Evolutionary conservation across 108 stramenopile species (phyloP), one percentile per base, ranked within the genome.

Genomic region (Pseudonitzschia delicatissima): DNA sequence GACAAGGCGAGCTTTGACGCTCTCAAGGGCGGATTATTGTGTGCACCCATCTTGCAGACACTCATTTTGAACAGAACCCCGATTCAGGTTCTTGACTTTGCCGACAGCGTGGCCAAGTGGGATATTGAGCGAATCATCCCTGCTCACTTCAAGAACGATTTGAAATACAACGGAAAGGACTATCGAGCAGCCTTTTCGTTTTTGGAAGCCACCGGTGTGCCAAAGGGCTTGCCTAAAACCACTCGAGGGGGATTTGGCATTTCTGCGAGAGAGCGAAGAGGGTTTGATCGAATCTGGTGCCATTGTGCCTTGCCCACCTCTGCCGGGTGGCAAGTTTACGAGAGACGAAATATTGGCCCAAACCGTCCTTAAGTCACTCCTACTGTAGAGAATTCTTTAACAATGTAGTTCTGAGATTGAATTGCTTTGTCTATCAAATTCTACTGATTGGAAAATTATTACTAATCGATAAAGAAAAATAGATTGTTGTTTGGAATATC

Each of bases 21-120:
- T 6, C 58, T 94, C n/a, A 78, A 80, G 49, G 95, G 94, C 5
- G 93, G 90, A 9, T 32, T 68, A 5, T 72, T 97, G 28, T 94
- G 95, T 25, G 93, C 97, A 29, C 97, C 97, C 12, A 97, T 97
- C 62, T 69, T 97, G 32, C 95, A 96, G 76, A 83, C 82, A 34
- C 77, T 96, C 39, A 91, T 97, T 35, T 65, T 96, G 33, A 94
- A 96, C 79, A 76, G 97, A 26, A 79, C 87, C 57, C 95, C 90
- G 2, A 77, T 87, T 27, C 88, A 93, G 57, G 82, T 84, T 0
- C 69, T 93, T 39, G 95, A 94, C 66, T 96, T 94, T 76, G 80
- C 92, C 9, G 87, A 94, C 50, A 64, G 73, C 39, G 93, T 97
- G 17, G 71, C 90, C 8, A 77, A 85, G 45, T 96, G 93, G 93